Evolutionary conservation across 768 basidiomycete species (phyloP), one percentile per base, ranked within the genome.

Genomic region (Leccinum olivaceopallidum): DNA sequence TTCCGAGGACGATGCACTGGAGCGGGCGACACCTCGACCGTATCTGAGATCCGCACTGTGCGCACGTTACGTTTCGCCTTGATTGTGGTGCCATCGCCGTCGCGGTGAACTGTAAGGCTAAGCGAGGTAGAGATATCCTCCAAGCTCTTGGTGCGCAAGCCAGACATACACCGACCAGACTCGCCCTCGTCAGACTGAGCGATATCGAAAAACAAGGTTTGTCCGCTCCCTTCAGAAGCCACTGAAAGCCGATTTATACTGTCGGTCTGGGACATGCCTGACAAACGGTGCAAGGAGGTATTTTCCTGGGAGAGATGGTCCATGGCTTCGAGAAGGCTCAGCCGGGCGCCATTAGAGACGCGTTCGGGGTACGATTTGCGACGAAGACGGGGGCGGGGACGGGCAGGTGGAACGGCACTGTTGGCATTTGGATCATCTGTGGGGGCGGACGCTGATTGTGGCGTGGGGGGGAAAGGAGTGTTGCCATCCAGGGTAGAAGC

Each of bases 271-370:
- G 65, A 61, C 16, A 37, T 30, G 9, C 28, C 50, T 1, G 67
- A 60, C 34, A 57, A 50, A 47, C 48, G 59, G 7, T 60, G 47
- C 16, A 34, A 13, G 44, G 54, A 8, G 1, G 39, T 13, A 47
- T 42, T 32, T 55, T 67, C 68, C n/a, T 69, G 69, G 1, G 69
- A 70, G 5, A 70, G 62, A 34, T 56, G 67, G 26, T 71, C 65
- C 66, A 71, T 57, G 5, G 73, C 71, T 53, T 73, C 71, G 3
- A 73, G 50, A 24, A 72, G 65, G 49, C 71, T 74, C 20, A 71
- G 57, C 6, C 71, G 62, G 18, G 60, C 58, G 8, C 63, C 61
- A 10, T 59, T 66, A 6, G 67, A 68, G 22, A 69, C 53, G 20
- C 69, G 63, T 9, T 71, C 73, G 1, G 71, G 71, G 28, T 58